Evolutionary conservation across 495 filamentous ascomycete species (phyloP).

Genomic region (Neurospora sp.): DNA sequence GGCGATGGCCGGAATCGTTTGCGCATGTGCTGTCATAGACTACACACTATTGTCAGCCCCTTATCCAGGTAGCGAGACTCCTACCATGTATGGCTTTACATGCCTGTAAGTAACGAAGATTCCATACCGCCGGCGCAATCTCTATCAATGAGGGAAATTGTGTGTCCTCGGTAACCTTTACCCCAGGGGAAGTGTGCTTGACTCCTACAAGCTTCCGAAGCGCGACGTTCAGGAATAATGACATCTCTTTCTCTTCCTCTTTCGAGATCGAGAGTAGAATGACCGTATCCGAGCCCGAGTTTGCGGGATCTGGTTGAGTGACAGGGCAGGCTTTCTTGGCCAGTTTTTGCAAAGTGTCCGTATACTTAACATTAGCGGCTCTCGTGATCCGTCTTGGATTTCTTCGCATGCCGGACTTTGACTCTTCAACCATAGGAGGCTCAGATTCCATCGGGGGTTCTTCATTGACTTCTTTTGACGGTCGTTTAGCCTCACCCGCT

Average conservation of each 20-base stretch:
- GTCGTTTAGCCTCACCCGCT: not conserved
- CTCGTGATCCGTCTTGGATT: not conserved
- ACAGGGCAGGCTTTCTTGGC: not conserved
- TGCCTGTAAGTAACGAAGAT: conserved; percentile 32
- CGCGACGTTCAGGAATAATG: conserved; percentile 22
- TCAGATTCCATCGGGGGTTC: not conserved
- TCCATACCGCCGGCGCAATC: conserved; percentile 36
- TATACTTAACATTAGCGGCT: not conserved
- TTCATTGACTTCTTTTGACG: not conserved
- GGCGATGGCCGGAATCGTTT: conserved; percentile 13
- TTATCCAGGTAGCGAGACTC: not conserved
- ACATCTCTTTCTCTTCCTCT: conserved; percentile 13
- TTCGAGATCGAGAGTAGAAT: not conserved
- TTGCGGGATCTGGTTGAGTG: not conserved
- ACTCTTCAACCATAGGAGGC: not conserved
- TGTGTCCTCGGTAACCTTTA: conserved; percentile 9
- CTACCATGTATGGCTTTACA: not conserved
- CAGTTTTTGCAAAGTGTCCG: not conserved
- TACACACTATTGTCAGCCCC: conserved; percentile 2
- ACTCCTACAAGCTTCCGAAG: conserved; percentile 24
- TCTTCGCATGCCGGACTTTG: not conserved
- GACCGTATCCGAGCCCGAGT: not conserved
- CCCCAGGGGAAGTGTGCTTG: conserved; percentile 15
- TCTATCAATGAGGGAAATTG: conserved; percentile 25
- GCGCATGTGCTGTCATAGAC: conserved; percentile 17